These are phyloP conservation scores for Metschnikowia santaceciliae DNA, from an alignment of 805 yeast genomes.

Conservation along the genomic window DNA sequence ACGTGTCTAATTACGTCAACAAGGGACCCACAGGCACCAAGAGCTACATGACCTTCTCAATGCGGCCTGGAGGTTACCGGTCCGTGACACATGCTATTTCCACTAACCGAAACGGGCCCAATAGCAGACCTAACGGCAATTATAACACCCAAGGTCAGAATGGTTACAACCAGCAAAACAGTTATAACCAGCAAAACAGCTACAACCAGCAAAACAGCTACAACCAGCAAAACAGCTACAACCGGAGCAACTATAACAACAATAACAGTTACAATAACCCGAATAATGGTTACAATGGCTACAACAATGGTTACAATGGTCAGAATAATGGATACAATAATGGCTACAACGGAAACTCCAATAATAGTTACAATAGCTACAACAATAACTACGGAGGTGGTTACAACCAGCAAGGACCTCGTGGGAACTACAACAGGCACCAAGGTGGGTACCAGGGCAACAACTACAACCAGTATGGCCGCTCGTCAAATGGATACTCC, in stretches of 20 bases:
- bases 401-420: constrained; percentile 4
- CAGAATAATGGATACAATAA: background rate
- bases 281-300: background rate
- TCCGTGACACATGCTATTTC: constrained; percentile 17
- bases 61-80: constrained; percentile 40
- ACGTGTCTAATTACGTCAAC: constrained; percentile 31
- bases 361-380: constrained; percentile 1
- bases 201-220: background rate
- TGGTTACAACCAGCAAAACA: background rate
- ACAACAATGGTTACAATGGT: background rate
- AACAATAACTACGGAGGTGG: background rate
- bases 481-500: background rate
- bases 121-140: background rate
- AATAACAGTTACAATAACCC: background rate
- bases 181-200: background rate
- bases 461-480: constrained; percentile 2
- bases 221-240: too few relatives aligned
- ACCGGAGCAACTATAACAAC: background rate
- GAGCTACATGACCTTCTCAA: constrained; percentile 25
- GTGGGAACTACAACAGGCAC: background rate
- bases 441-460: constrained; percentile 5
- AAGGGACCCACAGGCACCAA: constrained; percentile 39
- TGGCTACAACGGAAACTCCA: background rate
- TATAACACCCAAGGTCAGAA: constrained; percentile 3
- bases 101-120: constrained; percentile 9